Percentiles rank a stretch among this genome's conserved stretches.
Conservation (phyloP, 306 rosid genomes). For the Gleditsia sinensis region DNA sequence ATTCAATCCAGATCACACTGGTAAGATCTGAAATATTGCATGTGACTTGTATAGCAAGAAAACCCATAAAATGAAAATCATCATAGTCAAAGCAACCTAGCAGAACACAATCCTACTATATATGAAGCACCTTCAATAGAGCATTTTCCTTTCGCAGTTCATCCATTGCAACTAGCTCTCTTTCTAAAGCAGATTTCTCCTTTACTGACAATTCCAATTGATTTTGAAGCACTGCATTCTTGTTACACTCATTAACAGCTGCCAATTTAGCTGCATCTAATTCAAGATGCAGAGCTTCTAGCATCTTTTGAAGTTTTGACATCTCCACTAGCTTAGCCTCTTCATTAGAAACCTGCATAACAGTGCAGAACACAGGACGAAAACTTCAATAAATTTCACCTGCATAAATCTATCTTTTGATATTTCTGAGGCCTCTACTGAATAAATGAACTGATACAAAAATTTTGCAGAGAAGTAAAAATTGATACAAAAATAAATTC, state of each 20-base stretch:
- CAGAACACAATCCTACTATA: constrained; percentile 10
- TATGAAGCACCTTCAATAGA: constrained; percentile 60
- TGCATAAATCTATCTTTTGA: constrained; percentile 5
- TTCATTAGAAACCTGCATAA: constrained; percentile 86
- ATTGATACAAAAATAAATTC: constrained; percentile 12
- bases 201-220: constrained; percentile 76
- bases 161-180: constrained; percentile 69
- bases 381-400: constrained; percentile 20
- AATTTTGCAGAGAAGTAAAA: constrained; percentile 18
- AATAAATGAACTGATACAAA: constrained; percentile 23
- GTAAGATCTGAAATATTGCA: constrained; percentile 11
- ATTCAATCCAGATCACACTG: not conserved
- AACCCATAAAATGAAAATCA: not conserved
- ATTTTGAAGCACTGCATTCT: constrained; percentile 85
- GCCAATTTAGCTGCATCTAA: constrained; percentile 87
- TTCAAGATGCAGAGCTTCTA: constrained; percentile 80
- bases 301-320: constrained; percentile 68
- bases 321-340: constrained; percentile 77
- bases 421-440: constrained; percentile 15
- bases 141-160: constrained; percentile 82
- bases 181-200: constrained; percentile 76
- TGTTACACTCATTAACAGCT: constrained; percentile 90
- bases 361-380: constrained; percentile 19
- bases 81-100: constrained; percentile 18
- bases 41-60: not conserved